Evolutionary conservation across 2,329 filamentous ascomycete genomes (phyloP).

Genomic region (Sporothrix inflata): DNA sequence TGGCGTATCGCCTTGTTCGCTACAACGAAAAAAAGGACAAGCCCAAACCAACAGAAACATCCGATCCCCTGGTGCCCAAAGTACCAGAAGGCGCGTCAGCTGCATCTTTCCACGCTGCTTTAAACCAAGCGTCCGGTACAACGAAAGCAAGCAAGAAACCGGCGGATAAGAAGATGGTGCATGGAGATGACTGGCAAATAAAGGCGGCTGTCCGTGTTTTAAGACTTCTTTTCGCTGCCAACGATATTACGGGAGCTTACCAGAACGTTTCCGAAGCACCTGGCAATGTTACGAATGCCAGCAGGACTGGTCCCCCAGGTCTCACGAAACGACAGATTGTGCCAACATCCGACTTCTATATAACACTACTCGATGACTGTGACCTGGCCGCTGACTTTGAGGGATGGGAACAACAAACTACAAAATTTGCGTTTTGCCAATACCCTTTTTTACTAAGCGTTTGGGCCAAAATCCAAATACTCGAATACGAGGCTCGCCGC

Average conservation of each 20-base stretch:
- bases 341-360: slow-evolving; percentile 85
- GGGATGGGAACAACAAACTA: slow-evolving; percentile 75
- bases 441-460: slow-evolving; percentile 92
- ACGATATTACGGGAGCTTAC: slow-evolving; percentile 57
- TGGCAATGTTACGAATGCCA: slow-evolving; percentile 36
- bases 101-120: slow-evolving; percentile 76
- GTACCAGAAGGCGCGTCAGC: slow-evolving; percentile 68
- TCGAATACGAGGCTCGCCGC: slow-evolving; percentile 83
- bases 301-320: slow-evolving; percentile 49
- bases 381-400: slow-evolving; percentile 87
- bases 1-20: slow-evolving; percentile 77
- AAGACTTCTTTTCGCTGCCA: slow-evolving; percentile 79
- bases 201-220: slow-evolving; percentile 79
- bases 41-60: slow-evolving; percentile 59
- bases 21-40: slow-evolving; percentile 69
- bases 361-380: slow-evolving; percentile 81
- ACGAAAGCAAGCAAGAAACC: slow-evolving; percentile 54
- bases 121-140: slow-evolving; percentile 57
- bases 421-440: slow-evolving; percentile 85
- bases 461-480: slow-evolving; percentile 86
- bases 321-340: slow-evolving; percentile 65
- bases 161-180: slow-evolving; percentile 61
- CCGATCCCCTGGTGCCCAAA: slow-evolving; percentile 71
- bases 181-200: slow-evolving; percentile 88
- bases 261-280: slow-evolving; percentile 34